These are phyloP conservation scores for Taphrina flavorubra DNA, from an alignment of 1,139 yeast species.

Conservation along the genomic window DNA sequence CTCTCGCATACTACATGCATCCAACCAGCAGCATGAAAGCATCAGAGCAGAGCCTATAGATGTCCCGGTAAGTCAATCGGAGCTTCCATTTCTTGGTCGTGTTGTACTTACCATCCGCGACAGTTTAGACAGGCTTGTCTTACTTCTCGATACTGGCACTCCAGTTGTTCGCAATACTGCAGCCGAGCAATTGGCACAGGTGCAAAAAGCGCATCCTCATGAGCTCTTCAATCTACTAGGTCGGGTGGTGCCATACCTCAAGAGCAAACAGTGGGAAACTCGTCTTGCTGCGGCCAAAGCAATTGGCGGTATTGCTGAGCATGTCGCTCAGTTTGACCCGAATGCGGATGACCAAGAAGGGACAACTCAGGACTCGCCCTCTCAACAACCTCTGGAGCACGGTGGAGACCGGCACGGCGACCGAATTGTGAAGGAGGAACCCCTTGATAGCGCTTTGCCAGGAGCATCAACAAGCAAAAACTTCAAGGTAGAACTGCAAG, in stretches of 20 bases:
- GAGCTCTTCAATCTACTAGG: conserved; percentile 83
- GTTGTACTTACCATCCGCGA: no score
- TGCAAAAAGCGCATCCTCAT: conserved; percentile 93
- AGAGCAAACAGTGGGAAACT: conserved; percentile 91
- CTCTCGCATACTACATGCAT: no score
- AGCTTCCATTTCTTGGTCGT: no score
- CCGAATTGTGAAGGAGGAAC: not conserved
- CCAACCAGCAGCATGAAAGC: not conserved
- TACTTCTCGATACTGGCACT: conserved; percentile 87
- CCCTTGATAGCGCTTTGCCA: conserved; percentile 42
- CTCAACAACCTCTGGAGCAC: not conserved
- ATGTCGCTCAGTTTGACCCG: conserved; percentile 86
- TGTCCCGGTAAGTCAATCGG: conserved; percentile 7
- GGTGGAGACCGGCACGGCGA: not conserved
- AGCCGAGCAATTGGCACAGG: conserved; percentile 93
- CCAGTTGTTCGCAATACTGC: conserved; percentile 94
- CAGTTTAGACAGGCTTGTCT: conserved; percentile 43
- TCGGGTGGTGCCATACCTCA: conserved; percentile 86
- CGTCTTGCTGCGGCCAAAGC: conserved; percentile 94
- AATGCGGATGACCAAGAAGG: conserved; percentile 52
- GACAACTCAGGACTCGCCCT: not conserved
- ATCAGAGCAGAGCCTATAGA: not conserved
- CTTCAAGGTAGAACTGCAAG: not conserved
- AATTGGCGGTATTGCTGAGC: conserved; percentile 86
- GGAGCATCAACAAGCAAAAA: not conserved